phyloP scores from a whole-genome alignment of 2,329 filamentous ascomycete genomes.

The Sarocladiaceae sp. region DNA sequence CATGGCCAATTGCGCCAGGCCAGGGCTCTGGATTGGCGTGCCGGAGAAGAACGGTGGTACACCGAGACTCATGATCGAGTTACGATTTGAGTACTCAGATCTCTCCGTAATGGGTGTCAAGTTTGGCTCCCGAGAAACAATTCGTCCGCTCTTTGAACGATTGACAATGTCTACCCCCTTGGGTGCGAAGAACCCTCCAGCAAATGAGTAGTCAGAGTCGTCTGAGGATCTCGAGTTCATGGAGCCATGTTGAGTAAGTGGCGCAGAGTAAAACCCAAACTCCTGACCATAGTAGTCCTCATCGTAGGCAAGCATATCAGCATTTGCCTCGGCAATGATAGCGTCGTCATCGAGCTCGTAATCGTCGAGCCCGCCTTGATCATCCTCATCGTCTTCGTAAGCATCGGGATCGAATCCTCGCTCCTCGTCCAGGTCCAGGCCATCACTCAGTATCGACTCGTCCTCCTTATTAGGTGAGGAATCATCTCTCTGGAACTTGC shows the following conservation, averaged over 20 bases:
- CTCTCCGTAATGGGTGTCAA: conserved; percentile 94
- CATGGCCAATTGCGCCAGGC: conserved; percentile 72
- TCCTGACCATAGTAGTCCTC: conserved; percentile 94
- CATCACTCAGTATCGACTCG: conserved; percentile 17
- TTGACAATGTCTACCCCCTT: conserved; percentile 50
- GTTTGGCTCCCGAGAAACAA: conserved; percentile 79
- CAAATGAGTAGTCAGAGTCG: conserved; percentile 11
- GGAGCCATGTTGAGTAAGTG: conserved; percentile 39
- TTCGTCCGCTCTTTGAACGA: conserved; percentile 68
- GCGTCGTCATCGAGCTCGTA: conserved; percentile 76
- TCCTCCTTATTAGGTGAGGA: conserved; percentile 8
- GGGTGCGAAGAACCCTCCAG: conserved; percentile 83
- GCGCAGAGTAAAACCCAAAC: conserved; percentile 87
- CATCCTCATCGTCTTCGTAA: conserved; percentile 18
- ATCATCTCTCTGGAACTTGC: conserved; percentile 62
- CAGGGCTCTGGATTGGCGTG: conserved; percentile 60
- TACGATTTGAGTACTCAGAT: conserved; percentile 92
- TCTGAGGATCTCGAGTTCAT: conserved; percentile 30
- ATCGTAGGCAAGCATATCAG: conserved; percentile 87
- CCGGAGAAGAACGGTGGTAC: conserved; percentile 35
- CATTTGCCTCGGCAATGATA: conserved; percentile 93
- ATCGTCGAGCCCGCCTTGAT: conserved; percentile 40
- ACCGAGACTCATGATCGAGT: conserved; percentile 75
- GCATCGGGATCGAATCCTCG: conserved; percentile 1
- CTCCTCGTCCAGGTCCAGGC: conserved; percentile 14